These are phyloP conservation scores for Veloboletus limbatus DNA, from an alignment of 1,284 basidiomycete genomes.

Conservation along the genomic window DNA sequence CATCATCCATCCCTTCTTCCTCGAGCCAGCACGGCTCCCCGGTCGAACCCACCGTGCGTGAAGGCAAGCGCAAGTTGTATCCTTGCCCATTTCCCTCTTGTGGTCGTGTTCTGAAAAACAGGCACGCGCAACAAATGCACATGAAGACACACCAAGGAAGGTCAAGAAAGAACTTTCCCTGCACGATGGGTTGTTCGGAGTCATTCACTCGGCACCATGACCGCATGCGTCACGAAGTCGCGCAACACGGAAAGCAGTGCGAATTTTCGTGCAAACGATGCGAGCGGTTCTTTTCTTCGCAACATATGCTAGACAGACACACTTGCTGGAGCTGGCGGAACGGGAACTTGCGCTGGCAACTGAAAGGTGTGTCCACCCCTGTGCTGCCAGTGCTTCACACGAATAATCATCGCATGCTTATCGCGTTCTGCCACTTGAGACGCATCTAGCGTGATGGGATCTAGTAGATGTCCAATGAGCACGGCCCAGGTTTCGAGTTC, in stretches of 20 bases:
- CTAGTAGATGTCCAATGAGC: too few relatives aligned
- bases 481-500: too few relatives aligned
- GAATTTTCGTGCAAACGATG: constrained; percentile 4
- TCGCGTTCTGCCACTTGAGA: neutral
- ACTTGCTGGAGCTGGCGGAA: constrained; percentile 4
- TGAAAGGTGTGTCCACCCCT: constrained; percentile 6
- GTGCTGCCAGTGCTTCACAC: too few relatives aligned
- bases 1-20: neutral
- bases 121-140: constrained; percentile 3
- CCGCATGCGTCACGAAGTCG: constrained; percentile 5
- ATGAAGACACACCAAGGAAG: constrained; percentile 2
- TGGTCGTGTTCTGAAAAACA: neutral
- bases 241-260: constrained; percentile 6
- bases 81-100: neutral
- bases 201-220: constrained; percentile 8
- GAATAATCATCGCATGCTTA: too few relatives aligned
- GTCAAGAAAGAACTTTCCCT: constrained; percentile 1
- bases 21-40: neutral
- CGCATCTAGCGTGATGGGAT: too few relatives aligned
- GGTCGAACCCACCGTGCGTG: neutral
- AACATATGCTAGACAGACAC: constrained; percentile 6
- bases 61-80: neutral
- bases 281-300: constrained; percentile 4
- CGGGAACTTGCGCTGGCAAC: constrained; percentile 3
- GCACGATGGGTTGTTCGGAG: constrained; percentile 6